Evolutionary conservation across 2,329 filamentous ascomycete species (phyloP).

Genomic region (Penicillium sp.): DNA sequence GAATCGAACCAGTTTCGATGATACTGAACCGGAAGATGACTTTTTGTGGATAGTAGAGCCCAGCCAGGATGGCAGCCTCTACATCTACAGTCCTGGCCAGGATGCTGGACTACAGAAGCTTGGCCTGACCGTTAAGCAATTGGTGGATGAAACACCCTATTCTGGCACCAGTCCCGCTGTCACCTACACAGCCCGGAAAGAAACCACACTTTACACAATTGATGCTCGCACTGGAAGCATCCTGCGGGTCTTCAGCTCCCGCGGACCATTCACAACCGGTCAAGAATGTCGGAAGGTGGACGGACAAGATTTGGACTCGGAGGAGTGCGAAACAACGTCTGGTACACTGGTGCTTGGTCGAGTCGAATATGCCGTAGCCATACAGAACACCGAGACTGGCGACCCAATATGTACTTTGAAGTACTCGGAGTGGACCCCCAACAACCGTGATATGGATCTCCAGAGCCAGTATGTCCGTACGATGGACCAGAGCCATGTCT

Average conservation of each 20-base stretch:
- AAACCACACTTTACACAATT: conserved; percentile 82
- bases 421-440: conserved; percentile 93
- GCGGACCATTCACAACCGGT: conserved; percentile 66
- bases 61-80: conserved; percentile 79
- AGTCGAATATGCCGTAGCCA: conserved; percentile 85
- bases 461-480: conserved; percentile 76
- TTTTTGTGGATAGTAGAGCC: conserved; percentile 96
- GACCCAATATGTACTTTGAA: conserved; percentile 81
- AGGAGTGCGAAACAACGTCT: conserved; percentile 70
- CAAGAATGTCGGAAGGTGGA: conserved; percentile 73
- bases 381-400: conserved; percentile 71
- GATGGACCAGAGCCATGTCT: conserved; percentile 85
- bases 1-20: conserved; percentile 62
- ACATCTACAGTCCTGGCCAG: conserved; percentile 72
- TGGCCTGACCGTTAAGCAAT: conserved; percentile 62
- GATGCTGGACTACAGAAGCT: conserved; percentile 48
- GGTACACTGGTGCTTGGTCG: conserved; percentile 80
- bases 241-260: conserved; percentile 77
- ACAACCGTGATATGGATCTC: conserved; percentile 85
- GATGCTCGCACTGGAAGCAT: conserved; percentile 82
- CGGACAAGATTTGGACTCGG: conserved; percentile 57
- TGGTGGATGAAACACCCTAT: conserved; percentile 83
- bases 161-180: conserved; percentile 72
- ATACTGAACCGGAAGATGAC: conserved; percentile 67
- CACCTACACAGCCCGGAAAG: conserved; percentile 88